A percentile compares a stretch with the other conserved stretches of the same genome.
Conservation (phyloP, 306 rosid genomes). For the Lathyrus tuberosus region DNA sequence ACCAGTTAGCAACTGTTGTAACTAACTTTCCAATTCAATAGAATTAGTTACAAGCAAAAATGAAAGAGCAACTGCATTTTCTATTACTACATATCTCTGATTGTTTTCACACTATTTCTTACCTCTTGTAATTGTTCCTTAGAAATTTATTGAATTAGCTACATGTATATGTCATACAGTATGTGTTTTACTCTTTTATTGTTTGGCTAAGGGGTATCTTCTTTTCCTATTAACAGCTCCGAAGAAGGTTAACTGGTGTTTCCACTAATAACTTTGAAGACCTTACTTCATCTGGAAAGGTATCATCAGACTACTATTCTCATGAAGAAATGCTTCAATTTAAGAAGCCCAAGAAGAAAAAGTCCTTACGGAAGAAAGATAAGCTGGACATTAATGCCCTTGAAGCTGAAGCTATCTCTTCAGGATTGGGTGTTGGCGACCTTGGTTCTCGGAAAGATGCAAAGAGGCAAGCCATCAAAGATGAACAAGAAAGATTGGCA, state of each 20-base stretch:
- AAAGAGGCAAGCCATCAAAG: slow-evolving; percentile 66
- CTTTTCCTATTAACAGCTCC: slow-evolving; percentile 61
- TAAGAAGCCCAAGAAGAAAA: slow-evolving; percentile 94
- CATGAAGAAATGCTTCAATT: slow-evolving; percentile 85
- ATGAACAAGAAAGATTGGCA: slow-evolving; percentile 74
- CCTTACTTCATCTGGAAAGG: slow-evolving; percentile 67
- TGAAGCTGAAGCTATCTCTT: slow-evolving; percentile 90
- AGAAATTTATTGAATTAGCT: slow-evolving; percentile 22
- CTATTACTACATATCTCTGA: slow-evolving; percentile 7
- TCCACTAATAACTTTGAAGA: slow-evolving; percentile 63
- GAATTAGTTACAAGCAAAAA: too few species aligned
- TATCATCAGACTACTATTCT: slow-evolving; percentile 76
- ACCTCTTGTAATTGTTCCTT: slow-evolving; percentile 5
- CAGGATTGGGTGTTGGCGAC: slow-evolving; percentile 90
- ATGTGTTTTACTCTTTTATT: slow-evolving; percentile 24
- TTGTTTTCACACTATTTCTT: neutral
- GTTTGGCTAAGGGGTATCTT: slow-evolving; percentile 24
- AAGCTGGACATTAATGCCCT: slow-evolving; percentile 90
- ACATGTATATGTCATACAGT: slow-evolving; percentile 18
- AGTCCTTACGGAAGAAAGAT: slow-evolving; percentile 87
- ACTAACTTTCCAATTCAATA: too few species aligned
- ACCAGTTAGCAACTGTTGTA: too few species aligned
- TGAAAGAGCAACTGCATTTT: neutral
- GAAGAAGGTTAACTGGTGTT: slow-evolving; percentile 70
- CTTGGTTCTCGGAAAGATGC: slow-evolving; percentile 85